phyloP scores from a whole-genome alignment of 257 asterid species.

The Nyctanthes arbortristis region DNA sequence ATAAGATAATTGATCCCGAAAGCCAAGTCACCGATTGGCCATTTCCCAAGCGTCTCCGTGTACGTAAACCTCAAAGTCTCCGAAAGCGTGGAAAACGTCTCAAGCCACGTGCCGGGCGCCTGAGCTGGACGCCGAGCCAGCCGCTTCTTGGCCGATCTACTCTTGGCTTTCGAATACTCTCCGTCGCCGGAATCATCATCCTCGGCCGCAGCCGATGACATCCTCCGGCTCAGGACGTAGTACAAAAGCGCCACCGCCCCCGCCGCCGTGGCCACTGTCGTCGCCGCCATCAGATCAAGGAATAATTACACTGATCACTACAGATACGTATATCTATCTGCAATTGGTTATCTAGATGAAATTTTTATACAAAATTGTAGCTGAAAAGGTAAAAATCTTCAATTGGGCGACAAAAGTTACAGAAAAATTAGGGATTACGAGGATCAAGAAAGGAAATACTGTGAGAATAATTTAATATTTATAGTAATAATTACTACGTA shows the following conservation, averaged over 20 bases:
- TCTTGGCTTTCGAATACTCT: conserved; percentile 51
- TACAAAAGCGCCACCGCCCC: conserved; percentile 99
- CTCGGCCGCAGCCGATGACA: conserved; percentile 43
- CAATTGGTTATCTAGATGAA: neutral
- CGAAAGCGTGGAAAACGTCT: conserved; percentile 87
- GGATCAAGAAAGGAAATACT: neutral
- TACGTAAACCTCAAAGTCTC: conserved; percentile 97
- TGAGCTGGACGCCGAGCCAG: conserved; percentile 85
- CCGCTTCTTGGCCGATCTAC: conserved; percentile 57
- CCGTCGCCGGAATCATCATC: conserved; percentile 43
- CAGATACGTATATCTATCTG: conserved; percentile 4
- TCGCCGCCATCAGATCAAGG: conserved; percentile 81
- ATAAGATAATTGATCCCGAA: conserved; percentile 94
- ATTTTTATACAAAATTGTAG: neutral
- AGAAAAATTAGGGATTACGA: neutral
- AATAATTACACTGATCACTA: conserved; percentile 8
- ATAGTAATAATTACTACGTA: neutral
- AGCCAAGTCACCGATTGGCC: conserved; percentile 99
- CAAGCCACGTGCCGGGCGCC: conserved; percentile 99
- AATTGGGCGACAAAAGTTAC: too few relatives aligned
- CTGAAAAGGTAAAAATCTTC: neutral
- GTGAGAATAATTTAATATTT: neutral
- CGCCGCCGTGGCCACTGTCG: conserved; percentile 99
- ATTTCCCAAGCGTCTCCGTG: conserved; percentile 96
- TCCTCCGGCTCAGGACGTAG: conserved; percentile 70